Percentiles rank a stretch among this genome's conserved stretches.
Conservation (phyloP, 805 yeast genomes). For the Metschnikowia colocasiae region DNA sequence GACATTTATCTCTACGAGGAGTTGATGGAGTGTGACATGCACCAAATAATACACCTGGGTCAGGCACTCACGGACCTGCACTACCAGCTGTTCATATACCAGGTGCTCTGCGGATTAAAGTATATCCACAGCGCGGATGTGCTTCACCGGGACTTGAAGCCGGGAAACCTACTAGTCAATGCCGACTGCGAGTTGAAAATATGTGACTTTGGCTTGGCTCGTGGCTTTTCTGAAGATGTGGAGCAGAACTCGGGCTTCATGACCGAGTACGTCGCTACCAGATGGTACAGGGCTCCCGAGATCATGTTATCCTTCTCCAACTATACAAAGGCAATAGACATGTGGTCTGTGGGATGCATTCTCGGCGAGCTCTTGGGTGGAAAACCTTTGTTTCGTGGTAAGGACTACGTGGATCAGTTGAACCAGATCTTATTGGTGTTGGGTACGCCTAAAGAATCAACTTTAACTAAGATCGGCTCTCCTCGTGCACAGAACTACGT, state of each 20-base stretch:
- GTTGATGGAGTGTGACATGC: conserved; percentile 98
- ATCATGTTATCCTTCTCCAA: conserved; percentile 93
- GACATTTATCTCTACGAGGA: conserved; percentile 94
- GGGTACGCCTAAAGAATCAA: conserved; percentile 78
- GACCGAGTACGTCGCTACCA: conserved; percentile 96
- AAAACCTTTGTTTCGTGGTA: conserved; percentile 87
- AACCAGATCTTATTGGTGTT: conserved; percentile 80
- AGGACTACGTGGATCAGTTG: conserved; percentile 93
- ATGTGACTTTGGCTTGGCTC: conserved; percentile 94
- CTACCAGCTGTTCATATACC: conserved; percentile 89
- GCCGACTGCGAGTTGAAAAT: conserved; percentile 96
- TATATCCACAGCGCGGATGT: conserved; percentile 92
- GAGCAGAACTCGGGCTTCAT: conserved; percentile 88
- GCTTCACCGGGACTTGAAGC: conserved; percentile 90
- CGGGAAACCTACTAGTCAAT: conserved; percentile 87
- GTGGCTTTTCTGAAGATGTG: conserved; percentile 81
- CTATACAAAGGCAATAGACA: conserved; percentile 92
- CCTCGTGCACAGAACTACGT: conserved; percentile 90
- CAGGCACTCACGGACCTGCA: conserved; percentile 94
- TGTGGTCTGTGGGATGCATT: conserved; percentile 98
- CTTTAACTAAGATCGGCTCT: conserved; percentile 57
- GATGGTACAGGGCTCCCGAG: conserved; percentile 99
- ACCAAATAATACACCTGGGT: conserved; percentile 90
- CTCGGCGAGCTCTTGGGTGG: conserved; percentile 92
- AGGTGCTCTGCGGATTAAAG: conserved; percentile 83